phyloP scores from a whole-genome alignment of 306 rosid genomes.

The Vicia sativa region DNA sequence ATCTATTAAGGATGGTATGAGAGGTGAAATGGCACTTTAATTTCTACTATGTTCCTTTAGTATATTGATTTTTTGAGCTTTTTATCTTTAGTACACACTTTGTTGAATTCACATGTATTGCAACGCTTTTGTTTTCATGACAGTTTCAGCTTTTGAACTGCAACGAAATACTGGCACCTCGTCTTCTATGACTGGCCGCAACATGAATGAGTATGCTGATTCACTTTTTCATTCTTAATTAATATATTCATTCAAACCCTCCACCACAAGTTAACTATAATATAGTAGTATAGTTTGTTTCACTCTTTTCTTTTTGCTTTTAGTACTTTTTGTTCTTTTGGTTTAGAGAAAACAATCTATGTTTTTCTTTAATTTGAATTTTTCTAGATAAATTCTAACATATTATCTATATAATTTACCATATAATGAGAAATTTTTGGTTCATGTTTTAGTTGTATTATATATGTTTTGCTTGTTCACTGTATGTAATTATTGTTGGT shows the following conservation, averaged over 20 bases:
- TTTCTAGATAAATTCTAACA: neutral
- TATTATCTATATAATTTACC: neutral
- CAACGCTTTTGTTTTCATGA: constrained; percentile 35
- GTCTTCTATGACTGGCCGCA: constrained; percentile 82
- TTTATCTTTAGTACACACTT: constrained; percentile 33
- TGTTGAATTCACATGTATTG: constrained; percentile 12
- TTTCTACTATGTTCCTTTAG: constrained; percentile 53
- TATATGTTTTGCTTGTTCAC: neutral
- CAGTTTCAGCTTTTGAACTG: constrained; percentile 83
- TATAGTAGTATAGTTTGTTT: neutral
- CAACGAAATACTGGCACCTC: constrained; percentile 82
- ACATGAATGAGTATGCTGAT: constrained; percentile 83
- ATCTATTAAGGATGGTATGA: constrained; percentile 83
- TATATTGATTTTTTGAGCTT: neutral
- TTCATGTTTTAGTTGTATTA: neutral
- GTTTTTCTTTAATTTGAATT: neutral
- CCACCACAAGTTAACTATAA: neutral
- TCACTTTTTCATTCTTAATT: neutral
- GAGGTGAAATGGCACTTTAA: constrained; percentile 51
- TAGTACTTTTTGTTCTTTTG: constrained; percentile 7
- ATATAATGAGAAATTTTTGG: neutral
- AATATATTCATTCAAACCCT: neutral
- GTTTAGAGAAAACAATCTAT: neutral
- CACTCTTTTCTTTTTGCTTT: neutral
- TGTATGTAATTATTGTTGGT: constrained; percentile 59